These are phyloP conservation scores for Talaromyces verruculosus DNA, from an alignment of 2,329 filamentous ascomycete genomes.

Conservation along the genomic window DNA sequence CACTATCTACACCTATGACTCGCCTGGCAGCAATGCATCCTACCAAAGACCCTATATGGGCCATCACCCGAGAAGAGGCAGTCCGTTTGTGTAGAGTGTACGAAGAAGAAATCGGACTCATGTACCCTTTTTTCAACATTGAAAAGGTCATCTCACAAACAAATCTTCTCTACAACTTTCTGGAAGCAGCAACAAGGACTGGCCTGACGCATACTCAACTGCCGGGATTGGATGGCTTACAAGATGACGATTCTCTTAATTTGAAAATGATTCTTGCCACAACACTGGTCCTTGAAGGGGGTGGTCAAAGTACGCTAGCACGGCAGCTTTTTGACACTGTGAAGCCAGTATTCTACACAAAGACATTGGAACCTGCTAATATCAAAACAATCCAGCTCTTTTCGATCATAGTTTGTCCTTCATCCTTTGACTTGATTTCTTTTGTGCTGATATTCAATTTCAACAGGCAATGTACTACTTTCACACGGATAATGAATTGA, in stretches of 20 bases:
- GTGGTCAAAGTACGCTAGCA: conserved; percentile 74
- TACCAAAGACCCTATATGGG: conserved; percentile 75
- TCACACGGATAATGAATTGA: conserved; percentile 77
- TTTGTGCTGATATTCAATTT: not conserved
- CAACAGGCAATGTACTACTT: conserved; percentile 73
- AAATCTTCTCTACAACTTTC: conserved; percentile 67
- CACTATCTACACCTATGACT: conserved; percentile 34
- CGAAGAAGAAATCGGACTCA: conserved; percentile 85
- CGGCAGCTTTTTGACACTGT: conserved; percentile 73
- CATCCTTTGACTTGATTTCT: conserved; percentile 5
- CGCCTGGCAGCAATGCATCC: conserved; percentile 42
- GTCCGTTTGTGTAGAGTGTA: conserved; percentile 74
- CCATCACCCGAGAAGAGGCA: conserved; percentile 75
- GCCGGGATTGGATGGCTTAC: conserved; percentile 59
- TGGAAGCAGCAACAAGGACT: conserved; percentile 64
- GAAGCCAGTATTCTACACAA: conserved; percentile 67
- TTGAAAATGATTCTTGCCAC: conserved; percentile 83
- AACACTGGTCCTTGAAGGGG: conserved; percentile 73
- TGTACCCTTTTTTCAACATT: conserved; percentile 85
- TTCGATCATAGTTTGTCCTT: conserved; percentile 45
- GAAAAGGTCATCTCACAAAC: conserved; percentile 69
- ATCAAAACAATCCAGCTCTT: conserved; percentile 61
- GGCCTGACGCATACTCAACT: conserved; percentile 57
- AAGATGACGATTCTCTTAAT: conserved; percentile 65
- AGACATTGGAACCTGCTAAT: conserved; percentile 57